phyloP scores from a whole-genome alignment of 129 eudicot species.

The Arctium lappa region DNA sequence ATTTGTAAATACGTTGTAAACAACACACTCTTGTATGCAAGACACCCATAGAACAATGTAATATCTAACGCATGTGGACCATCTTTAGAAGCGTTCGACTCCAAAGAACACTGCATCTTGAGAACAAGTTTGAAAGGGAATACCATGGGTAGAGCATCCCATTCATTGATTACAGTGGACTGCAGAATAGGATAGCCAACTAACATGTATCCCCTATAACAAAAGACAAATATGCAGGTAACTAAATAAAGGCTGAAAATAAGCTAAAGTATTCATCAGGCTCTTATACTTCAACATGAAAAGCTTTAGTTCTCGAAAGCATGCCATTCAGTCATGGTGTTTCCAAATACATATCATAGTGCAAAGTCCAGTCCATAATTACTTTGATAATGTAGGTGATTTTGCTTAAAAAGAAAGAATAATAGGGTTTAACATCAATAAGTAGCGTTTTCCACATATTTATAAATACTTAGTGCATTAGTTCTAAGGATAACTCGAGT shows the following conservation, averaged over 20 bases:
- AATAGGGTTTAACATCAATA: too few species aligned
- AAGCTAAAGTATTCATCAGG: background rate
- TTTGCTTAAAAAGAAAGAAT: background rate
- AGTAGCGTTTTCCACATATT: too few species aligned
- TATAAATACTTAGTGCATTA: too few species aligned
- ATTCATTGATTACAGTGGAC: background rate
- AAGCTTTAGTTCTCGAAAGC: background rate
- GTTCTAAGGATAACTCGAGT: too few species aligned
- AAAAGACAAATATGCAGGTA: background rate
- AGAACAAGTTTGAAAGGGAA: too few species aligned
- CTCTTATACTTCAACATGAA: background rate
- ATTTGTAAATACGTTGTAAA: too few species aligned
- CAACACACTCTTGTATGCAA: background rate
- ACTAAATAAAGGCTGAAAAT: background rate
- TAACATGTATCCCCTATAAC: background rate
- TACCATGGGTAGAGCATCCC: background rate
- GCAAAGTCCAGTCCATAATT: background rate
- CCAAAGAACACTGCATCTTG: background rate
- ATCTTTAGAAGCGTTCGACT: background rate
- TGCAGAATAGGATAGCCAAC: too few species aligned
- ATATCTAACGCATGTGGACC: background rate
- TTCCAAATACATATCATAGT: background rate
- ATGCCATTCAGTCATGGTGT: background rate
- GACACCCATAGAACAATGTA: background rate
- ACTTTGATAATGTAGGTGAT: background rate